Evolutionary conservation across 805 yeast species (phyloP).

Genomic region (Scheffersomyces amazonensis): DNA sequence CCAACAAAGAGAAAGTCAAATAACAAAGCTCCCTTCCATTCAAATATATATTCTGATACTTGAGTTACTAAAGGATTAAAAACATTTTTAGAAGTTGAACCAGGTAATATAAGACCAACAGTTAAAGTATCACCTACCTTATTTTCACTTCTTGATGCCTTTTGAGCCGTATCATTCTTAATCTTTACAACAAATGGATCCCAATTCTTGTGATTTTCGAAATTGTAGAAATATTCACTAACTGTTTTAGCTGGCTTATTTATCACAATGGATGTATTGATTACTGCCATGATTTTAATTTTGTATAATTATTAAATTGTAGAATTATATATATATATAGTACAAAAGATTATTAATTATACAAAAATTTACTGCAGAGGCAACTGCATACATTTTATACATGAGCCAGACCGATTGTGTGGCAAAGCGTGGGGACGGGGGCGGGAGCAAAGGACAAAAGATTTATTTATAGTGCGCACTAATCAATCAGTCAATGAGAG

Average conservation of each 20-base stretch:
- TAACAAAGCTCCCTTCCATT: slow-evolving; percentile 10
- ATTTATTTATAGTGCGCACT: too few species aligned
- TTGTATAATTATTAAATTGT: too few species aligned
- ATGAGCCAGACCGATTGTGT: too few species aligned
- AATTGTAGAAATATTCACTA: slow-evolving; percentile 7
- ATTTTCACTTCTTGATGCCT: not conserved
- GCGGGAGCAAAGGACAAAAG: too few species aligned
- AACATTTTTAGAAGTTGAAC: slow-evolving; percentile 1
- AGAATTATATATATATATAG: too few species aligned
- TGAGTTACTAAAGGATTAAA: slow-evolving; percentile 6
- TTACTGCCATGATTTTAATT: not conserved
- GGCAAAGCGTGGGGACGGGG: too few species aligned
- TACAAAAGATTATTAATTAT: too few species aligned
- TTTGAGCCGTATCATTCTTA: slow-evolving; percentile 1
- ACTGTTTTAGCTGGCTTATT: slow-evolving; percentile 8
- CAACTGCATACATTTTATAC: too few species aligned
- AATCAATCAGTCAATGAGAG: too few species aligned
- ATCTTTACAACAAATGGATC: slow-evolving; percentile 10
- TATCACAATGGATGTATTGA: slow-evolving; percentile 7
- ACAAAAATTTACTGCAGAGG: too few species aligned
- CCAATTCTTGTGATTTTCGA: slow-evolving; percentile 8
- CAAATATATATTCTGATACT: slow-evolving; percentile 2
- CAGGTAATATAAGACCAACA: slow-evolving; percentile 7
- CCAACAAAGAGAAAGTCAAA: slow-evolving; percentile 9
- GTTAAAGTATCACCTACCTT: slow-evolving; percentile 7